These are phyloP conservation scores for Mallotus repandus DNA, from an alignment of 441 rosid species.

Conservation along the genomic window DNA sequence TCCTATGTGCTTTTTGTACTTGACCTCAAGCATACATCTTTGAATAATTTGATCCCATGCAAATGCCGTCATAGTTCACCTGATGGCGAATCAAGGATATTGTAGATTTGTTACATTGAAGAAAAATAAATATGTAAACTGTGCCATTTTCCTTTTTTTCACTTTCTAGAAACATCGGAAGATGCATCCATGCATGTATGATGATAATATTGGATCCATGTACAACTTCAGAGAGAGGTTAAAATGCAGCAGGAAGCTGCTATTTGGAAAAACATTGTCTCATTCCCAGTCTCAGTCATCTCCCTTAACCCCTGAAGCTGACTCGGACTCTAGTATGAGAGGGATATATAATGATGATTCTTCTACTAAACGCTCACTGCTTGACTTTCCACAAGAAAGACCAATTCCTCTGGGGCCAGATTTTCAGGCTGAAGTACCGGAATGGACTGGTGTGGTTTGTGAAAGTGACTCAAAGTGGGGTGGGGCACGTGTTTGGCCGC, in stretches of 20 bases:
- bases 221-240: constrained; percentile 82
- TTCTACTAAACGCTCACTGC: constrained; percentile 33
- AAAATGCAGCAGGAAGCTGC: constrained; percentile 34
- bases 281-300: constrained; percentile 28
- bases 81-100: not conserved
- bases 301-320: constrained; percentile 28
- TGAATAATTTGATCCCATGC: not conserved
- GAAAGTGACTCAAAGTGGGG: constrained; percentile 76
- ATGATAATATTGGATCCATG: constrained; percentile 54
- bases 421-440: constrained; percentile 73
- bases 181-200: constrained; percentile 83
- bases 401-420: constrained; percentile 54
- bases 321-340: constrained; percentile 22
- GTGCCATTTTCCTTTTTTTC: constrained; percentile 12
- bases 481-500: constrained; percentile 77
- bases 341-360: constrained; percentile 27
- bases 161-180: constrained; percentile 58
- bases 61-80: not conserved
- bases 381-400: constrained; percentile 37
- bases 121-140: constrained; percentile 1
- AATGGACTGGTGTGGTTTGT: constrained; percentile 52
- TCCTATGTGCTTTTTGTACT: not conserved
- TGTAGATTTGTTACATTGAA: not conserved
- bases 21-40: not conserved
- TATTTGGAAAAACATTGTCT: constrained; percentile 21